Conservation (phyloP, 2,329 filamentous ascomycete genomes). For the Cladophialophora chaetospira region DNA sequence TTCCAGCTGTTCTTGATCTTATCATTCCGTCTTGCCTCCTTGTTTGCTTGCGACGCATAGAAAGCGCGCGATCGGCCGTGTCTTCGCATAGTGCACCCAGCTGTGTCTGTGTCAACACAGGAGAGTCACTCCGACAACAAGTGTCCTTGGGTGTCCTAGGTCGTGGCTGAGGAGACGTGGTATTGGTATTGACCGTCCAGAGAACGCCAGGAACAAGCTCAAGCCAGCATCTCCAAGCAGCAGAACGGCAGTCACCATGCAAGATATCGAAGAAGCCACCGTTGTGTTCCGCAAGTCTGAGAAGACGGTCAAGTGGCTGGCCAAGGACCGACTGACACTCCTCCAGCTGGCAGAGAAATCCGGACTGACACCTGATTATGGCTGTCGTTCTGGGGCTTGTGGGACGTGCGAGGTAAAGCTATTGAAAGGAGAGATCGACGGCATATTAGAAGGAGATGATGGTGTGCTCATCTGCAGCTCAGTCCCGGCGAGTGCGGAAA, state of each 20-base stretch:
- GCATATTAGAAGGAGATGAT: slow-evolving; percentile 27
- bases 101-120: too few species aligned
- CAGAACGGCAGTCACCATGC: slow-evolving; percentile 13
- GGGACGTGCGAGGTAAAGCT: slow-evolving; percentile 30
- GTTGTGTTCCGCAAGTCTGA: slow-evolving; percentile 29
- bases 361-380: slow-evolving; percentile 28
- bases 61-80: too few species aligned
- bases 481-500: slow-evolving; percentile 24
- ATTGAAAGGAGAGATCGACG: slow-evolving; percentile 26
- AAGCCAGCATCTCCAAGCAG: not conserved
- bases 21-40: too few species aligned
- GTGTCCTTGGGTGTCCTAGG: not conserved
- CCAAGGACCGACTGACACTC: slow-evolving; percentile 26
- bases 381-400: slow-evolving; percentile 28
- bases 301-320: slow-evolving; percentile 25
- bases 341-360: slow-evolving; percentile 29
- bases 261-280: slow-evolving; percentile 31
- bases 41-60: too few species aligned
- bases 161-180: too few species aligned
- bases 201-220: slow-evolving; percentile 6
- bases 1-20: too few species aligned
- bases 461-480: slow-evolving; percentile 30
- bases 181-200: too few species aligned
- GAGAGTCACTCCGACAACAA: too few species aligned
- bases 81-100: too few species aligned